Evolutionary conservation across 176 grass and related monocot genomes (phyloP), one percentile per base, ranked within the genome.

Genomic region (Echinochloa phyllopogon): DNA sequence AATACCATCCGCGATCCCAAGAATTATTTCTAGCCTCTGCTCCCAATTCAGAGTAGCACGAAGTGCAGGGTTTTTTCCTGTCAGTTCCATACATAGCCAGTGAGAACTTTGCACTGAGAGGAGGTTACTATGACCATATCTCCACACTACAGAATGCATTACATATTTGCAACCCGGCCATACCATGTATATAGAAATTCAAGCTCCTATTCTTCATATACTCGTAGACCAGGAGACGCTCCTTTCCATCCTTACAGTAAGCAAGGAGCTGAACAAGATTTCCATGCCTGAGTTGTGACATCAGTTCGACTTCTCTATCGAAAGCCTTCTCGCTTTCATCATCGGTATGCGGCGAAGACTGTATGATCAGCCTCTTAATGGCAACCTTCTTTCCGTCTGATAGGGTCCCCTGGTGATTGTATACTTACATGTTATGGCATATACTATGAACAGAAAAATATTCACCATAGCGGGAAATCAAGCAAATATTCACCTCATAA

Each of bases 401-500:
- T 15, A 85, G 45, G 2, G 13, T 0, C 1, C 70, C 82, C 82
- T 83, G 24, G 6, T 3, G 12, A 33, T 61, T 62, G 9, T 16
- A 58, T 10, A 43, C 17, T 21, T n/a, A 20, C 5, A 74, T 20
- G 24, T 53, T 16, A 37, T 74, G 16, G 21, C 21, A 10, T 7
- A 21, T 3, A 58, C 56, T 58, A 23, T 58, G 56, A 58, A 58
- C 56, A 58, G 21, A 2, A 58, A 58, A 23, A 23, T 23, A 23
- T 58, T 24, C 23, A 20, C 12, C 51, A 53, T 53, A 7, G 17
- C 7, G 2, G 29, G 51, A 53, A 53, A 5, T 20, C 1, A 6
- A 53, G 5, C 5, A 7, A 53, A 53, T 20, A 20, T 20, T 53
- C 56, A 87, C 86, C 86, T 87, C 63, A 40, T 87, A 87, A 38